Conservation (phyloP, 139 green algal genomes). For the Coelastrella sp. region DNA sequence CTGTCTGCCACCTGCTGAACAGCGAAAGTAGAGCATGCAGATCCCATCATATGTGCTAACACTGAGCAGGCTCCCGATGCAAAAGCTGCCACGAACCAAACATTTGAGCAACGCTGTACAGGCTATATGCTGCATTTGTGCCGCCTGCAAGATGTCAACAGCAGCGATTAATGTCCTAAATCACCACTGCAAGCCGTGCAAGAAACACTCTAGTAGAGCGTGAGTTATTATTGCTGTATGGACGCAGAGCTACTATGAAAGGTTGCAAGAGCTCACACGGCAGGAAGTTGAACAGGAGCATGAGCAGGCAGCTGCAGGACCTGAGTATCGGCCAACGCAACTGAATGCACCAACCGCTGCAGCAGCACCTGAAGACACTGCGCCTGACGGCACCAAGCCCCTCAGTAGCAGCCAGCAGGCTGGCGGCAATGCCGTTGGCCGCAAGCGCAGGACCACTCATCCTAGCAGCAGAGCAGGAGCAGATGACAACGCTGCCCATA, state of each 20-base stretch:
- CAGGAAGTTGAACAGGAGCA: slow-evolving; percentile 26
- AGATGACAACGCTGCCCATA: not conserved
- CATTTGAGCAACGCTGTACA: not conserved
- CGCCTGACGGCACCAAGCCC: not conserved
- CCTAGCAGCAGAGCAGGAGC: not conserved
- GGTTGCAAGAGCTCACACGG: slow-evolving; percentile 32
- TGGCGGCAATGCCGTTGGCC: not conserved
- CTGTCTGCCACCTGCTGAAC: not conserved
- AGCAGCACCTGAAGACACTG: not conserved
- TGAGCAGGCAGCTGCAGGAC: not conserved
- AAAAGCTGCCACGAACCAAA: not conserved
- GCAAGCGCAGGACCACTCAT: slow-evolving; percentile 10
- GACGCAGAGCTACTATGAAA: slow-evolving; percentile 41
- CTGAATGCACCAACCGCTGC: not conserved
- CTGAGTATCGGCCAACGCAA: slow-evolving; percentile 12
- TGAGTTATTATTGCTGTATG: not conserved
- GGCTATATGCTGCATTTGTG: no score
- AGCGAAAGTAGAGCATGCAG: no score
- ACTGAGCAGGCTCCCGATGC: no score
- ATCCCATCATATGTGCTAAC: no score
- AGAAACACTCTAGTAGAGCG: not conserved
- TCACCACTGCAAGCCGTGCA: not conserved
- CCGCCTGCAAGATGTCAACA: no score
- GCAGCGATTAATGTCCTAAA: no score
- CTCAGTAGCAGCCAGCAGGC: not conserved